These are phyloP conservation scores for Eutrema heterophyllum DNA, from an alignment of 345 rosid species.

Conservation along the genomic window DNA sequence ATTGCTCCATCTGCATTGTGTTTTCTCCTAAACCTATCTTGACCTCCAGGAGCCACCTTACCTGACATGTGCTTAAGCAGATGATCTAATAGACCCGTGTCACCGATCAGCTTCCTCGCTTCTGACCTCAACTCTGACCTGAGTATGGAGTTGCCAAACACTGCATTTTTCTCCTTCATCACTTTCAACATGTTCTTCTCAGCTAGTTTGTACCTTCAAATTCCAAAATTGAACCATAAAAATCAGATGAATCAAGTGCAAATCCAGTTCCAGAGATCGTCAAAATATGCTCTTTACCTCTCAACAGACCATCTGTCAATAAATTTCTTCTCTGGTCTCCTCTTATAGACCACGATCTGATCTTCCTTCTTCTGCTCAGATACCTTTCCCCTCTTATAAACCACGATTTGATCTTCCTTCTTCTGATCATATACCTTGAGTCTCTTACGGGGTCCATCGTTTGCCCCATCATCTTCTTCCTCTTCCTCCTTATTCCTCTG, in stretches of 20 bases:
- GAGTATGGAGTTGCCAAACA: slow-evolving; percentile 57
- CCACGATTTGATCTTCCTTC: slow-evolving; percentile 35
- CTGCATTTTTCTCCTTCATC: slow-evolving; percentile 74
- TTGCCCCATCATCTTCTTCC: slow-evolving; percentile 9
- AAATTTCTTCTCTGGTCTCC: slow-evolving; percentile 36
- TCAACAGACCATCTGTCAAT: slow-evolving; percentile 73
- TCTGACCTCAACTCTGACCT: slow-evolving; percentile 71
- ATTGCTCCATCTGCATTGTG: slow-evolving; percentile 94
- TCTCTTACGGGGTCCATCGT: neutral
- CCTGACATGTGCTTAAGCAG: slow-evolving; percentile 96
- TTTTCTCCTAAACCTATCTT: slow-evolving; percentile 76
- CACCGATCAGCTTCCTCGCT: slow-evolving; percentile 90
- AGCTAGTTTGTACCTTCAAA: slow-evolving; percentile 71
- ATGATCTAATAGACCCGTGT: slow-evolving; percentile 93
- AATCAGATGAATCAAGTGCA: neutral
- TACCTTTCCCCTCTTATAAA: slow-evolving; percentile 41
- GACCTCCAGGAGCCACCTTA: slow-evolving; percentile 85
- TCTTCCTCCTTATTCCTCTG: slow-evolving; percentile 9
- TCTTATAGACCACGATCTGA: slow-evolving; percentile 40
- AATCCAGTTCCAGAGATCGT: neutral
- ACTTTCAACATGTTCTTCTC: slow-evolving; percentile 83
- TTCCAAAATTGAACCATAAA: neutral
- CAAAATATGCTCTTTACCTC: slow-evolving; percentile 41
- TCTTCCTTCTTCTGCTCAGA: slow-evolving; percentile 31
- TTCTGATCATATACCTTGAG: slow-evolving; percentile 31